Evolutionary conservation across 2,329 filamentous ascomycete genomes (phyloP).

Genomic region (Thyridium curvatum): DNA sequence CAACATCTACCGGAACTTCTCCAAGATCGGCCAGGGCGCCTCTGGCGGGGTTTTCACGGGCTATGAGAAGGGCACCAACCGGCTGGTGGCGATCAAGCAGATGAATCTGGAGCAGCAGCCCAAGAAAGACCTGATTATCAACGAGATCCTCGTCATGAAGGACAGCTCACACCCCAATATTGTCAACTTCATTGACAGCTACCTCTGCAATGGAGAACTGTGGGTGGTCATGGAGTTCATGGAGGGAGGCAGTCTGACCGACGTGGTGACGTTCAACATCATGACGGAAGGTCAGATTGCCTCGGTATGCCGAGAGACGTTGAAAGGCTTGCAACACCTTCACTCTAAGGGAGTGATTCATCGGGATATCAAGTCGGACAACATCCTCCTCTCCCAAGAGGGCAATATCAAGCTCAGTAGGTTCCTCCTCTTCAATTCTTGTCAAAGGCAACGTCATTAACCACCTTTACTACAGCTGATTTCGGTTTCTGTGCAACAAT

Average conservation of each 20-base stretch:
- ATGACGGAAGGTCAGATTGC: slow-evolving; percentile 98
- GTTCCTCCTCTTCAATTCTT: slow-evolving; percentile 29
- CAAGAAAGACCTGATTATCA: slow-evolving; percentile 98
- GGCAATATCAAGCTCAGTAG: slow-evolving; percentile 96
- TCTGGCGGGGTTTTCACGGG: slow-evolving; percentile 94
- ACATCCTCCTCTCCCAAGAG: slow-evolving; percentile 87
- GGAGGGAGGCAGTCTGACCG: slow-evolving; percentile 95
- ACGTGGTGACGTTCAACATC: slow-evolving; percentile 98
- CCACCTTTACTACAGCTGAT: slow-evolving; percentile 57
- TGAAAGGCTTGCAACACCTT: slow-evolving; percentile 86
- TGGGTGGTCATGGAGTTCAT: slow-evolving; percentile 99
- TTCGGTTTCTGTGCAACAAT: slow-evolving; percentile 99
- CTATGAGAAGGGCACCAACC: slow-evolving; percentile 75
- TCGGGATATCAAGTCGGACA: slow-evolving; percentile 98
- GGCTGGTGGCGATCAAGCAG: slow-evolving; percentile 95
- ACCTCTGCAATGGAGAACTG: slow-evolving; percentile 79
- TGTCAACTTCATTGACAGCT: slow-evolving; percentile 99
- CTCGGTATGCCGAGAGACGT: slow-evolving; percentile 86
- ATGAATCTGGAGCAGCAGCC: slow-evolving; percentile 99
- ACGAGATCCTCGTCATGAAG: slow-evolving; percentile 98
- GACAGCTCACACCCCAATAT: slow-evolving; percentile 98
- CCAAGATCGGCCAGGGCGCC: slow-evolving; percentile 95
- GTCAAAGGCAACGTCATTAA: no score
- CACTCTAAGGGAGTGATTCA: slow-evolving; percentile 98
- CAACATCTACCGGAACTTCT: slow-evolving; percentile 77